Evolutionary conservation across 176 grass and related monocot genomes (phyloP), one percentile per base, ranked within the genome.

Genomic region (Bromus sterilis): DNA sequence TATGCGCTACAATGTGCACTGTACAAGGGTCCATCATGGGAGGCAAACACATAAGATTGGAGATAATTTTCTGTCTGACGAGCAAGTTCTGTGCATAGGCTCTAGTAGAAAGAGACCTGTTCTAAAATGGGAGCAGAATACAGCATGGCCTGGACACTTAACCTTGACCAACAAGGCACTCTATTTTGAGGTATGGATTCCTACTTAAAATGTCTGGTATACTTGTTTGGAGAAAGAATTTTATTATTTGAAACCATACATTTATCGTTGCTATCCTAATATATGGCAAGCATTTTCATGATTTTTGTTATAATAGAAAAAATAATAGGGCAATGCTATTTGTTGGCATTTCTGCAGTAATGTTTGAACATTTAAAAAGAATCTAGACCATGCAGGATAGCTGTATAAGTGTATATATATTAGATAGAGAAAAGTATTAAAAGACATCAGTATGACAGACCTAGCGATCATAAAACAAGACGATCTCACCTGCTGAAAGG

Each of bases 91-190:
- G 76, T 98, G 95, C 83, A 91, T 98, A 86, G 90, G 86, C 69
- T 95, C 96, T 77, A 98, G 93, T 82, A 94, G 83, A 87, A 98
- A 93, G 88, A 77, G 93, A 31, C 96, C 93, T 73, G 93, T 98
- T 64, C 87, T 98, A 80, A 98, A 98, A 93, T 98, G 92, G 96
- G 96, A 98, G 81, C 76, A 93, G 61, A 98, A 93, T 63, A 90
- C 85, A 80, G 96, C 92, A 82, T 95, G 92, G 95, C 95, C 95
- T 65, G 96, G 95, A 84, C 85, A 91, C 78, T 80, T 98, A 71
- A 98, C 92, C 76, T 84, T 98, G 79, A 93, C 92, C 49, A 83
- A 98, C 79, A 89, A 84, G 56, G 95, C 95, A 57, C 84, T 98
- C 28, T 98, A 98, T 92, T 98, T 98, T 88, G 96, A 98, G 93